Percentiles rank a stretch among this genome's conserved stretches.
These are phyloP conservation scores for Trichoderma pleuroti DNA, from an alignment of 2,329 filamentous ascomycete genomes.

Conservation along the genomic window DNA sequence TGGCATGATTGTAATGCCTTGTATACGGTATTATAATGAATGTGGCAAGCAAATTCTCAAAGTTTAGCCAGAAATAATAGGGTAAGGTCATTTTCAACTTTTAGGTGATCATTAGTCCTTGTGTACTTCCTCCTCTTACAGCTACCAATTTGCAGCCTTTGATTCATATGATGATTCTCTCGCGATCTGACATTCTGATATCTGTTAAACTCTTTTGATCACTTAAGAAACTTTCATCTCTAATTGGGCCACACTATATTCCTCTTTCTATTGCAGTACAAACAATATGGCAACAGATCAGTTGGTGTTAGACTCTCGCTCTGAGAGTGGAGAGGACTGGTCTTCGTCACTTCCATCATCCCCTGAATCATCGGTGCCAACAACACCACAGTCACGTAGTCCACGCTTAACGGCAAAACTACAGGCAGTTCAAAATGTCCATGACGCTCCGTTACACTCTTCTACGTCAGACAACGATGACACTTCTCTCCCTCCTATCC, in stretches of 20 bases:
- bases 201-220: background rate
- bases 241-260: background rate
- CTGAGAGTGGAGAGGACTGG: slow-evolving; percentile 3
- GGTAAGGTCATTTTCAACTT: background rate
- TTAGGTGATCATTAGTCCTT: background rate
- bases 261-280: background rate
- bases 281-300: background rate
- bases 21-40: background rate
- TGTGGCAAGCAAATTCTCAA: background rate
- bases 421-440: background rate
- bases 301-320: background rate
- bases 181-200: background rate
- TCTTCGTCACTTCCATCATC: background rate
- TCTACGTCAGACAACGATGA: background rate
- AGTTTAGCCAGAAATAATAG: background rate
- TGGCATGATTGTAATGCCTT: background rate
- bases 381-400: background rate
- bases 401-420: background rate
- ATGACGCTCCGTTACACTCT: background rate
- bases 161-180: background rate
- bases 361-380: background rate
- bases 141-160: background rate
- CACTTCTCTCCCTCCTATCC: background rate
- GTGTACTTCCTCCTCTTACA: background rate
- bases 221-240: background rate